Base-by-base conservation (phyloP, 192 early-diverging fungal genomes). In the Gorgonomyces haynaldii region DNA sequence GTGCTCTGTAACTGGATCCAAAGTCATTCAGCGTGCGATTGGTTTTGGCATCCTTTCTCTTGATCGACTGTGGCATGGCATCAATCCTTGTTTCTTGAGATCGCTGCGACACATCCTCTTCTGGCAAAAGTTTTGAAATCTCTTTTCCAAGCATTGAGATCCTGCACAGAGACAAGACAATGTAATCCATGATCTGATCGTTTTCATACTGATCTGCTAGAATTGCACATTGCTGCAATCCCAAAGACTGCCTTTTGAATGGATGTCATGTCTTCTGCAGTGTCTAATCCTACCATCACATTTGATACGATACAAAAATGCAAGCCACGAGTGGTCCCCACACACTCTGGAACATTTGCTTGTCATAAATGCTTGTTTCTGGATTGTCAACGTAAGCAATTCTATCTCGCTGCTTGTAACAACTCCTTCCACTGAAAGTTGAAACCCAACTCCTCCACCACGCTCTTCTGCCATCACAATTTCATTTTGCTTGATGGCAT, bases 381-480 rank as follows among this genome's bases (percentile, higher is more conserved):
- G 66, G 63, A 31, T 70, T 59, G 8, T 7, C 28, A 4, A 57
- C 3, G 4, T 16, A 3, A 2, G 45, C 26, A 34, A 35, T 25
- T 1, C 35, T 19, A 19, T 22, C 19, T 13, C 58, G 12, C n/a
- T 53, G 91, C 35, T 32, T 71, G 75, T 49, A 83, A 67, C 42
- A 82, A 58, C 48, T 81, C 89, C 48, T 78, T 85, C 93, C 93
- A 98, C 1, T 85, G 82, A 54, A 90, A 92, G 54, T 90, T 88
- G 57, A 96, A 95, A 94, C 21, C 91, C 88, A 7, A 91, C 67
- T 7, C 84, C 86, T 13, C 93, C 93, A 42, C 89, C 91, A 47
- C 92, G 90, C 54, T 98, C 96, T 67, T 94, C 91, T 2, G 91
- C 88, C 67, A 98, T 83, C 2, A 96, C 81, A 58, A 98, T 96